Evolutionary conservation across 371 early-diverging fungal species (phyloP).

Genomic region (Fennellomyces sp.): DNA sequence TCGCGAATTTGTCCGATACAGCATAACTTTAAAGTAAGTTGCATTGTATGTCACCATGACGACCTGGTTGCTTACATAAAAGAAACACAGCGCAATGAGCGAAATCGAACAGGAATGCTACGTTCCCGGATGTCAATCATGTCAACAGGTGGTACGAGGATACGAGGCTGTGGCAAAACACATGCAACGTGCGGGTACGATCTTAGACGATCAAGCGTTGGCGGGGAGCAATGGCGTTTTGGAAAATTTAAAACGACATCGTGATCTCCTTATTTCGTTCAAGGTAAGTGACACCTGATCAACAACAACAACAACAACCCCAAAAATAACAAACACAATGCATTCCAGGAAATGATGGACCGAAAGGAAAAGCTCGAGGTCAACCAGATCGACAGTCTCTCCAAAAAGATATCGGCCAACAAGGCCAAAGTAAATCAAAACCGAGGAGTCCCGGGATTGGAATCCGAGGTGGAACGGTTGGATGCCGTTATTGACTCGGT

Average conservation of each 20-base stretch:
- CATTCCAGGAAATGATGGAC: constrained; percentile 32
- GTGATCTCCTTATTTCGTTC: constrained; percentile 58
- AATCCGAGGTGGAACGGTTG: constrained; percentile 40
- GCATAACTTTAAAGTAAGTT: constrained; percentile 54
- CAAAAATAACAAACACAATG: not conserved
- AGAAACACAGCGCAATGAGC: constrained; percentile 47
- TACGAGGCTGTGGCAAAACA: constrained; percentile 49
- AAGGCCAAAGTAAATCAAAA: constrained; percentile 43
- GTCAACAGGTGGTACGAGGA: constrained; percentile 50
- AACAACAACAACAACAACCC: not conserved
- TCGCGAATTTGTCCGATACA: constrained; percentile 47
- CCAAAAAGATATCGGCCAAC: constrained; percentile 34
- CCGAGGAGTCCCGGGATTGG: constrained; percentile 49
- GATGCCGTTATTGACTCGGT: constrained; percentile 39
- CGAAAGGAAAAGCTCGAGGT: constrained; percentile 31
- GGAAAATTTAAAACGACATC: constrained; percentile 61
- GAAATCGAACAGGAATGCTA: constrained; percentile 55
- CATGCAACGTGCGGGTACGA: constrained; percentile 37
- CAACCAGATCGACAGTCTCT: constrained; percentile 40
- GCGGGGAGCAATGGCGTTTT: constrained; percentile 48
- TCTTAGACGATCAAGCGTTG: constrained; percentile 48
- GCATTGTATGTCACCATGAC: too few relatives aligned
- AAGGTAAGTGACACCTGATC: constrained; percentile 19
- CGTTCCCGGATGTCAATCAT: constrained; percentile 49
- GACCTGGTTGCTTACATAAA: too few relatives aligned